Evolutionary conservation across 371 early-diverging fungal genomes (phyloP).

Genomic region (Phascolomyces articulosus): DNA sequence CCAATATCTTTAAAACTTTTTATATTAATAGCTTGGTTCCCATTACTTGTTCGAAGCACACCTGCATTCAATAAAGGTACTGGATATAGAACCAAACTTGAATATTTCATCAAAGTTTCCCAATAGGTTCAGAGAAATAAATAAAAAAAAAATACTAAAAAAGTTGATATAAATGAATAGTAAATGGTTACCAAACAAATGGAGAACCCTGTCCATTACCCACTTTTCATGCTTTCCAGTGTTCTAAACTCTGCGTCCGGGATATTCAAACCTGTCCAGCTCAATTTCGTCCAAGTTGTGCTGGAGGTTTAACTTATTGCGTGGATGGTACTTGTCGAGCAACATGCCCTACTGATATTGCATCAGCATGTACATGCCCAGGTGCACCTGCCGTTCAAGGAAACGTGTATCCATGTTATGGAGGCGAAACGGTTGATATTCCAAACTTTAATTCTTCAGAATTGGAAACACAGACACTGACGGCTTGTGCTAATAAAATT

Average conservation of each 20-base stretch:
- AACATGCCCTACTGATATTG: conserved; percentile 29
- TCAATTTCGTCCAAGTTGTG: conserved; percentile 39
- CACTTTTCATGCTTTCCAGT: conserved; percentile 39
- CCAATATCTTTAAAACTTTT: background rate
- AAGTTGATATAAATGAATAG: conserved; percentile 17
- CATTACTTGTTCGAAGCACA: background rate
- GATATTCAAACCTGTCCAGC: conserved; percentile 46
- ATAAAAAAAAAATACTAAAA: background rate
- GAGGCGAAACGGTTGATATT: conserved; percentile 32
- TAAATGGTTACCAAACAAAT: conserved; percentile 47
- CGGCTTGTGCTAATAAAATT: conserved; percentile 36
- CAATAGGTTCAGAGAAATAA: background rate
- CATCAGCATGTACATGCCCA: conserved; percentile 44
- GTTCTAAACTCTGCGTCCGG: conserved; percentile 56
- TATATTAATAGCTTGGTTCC: background rate
- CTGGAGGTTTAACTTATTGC: conserved; percentile 47
- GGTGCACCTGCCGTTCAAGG: conserved; percentile 35
- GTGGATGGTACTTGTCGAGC: conserved; percentile 54
- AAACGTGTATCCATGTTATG: conserved; percentile 30
- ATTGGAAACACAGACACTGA: conserved; percentile 40
- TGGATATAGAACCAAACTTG: too few species aligned
- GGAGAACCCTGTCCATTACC: conserved; percentile 50
- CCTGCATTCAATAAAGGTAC: conserved; percentile 4
- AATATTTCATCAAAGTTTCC: background rate
- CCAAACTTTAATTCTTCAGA: conserved; percentile 44